These are phyloP conservation scores for Ceratobasidium papillatum DNA, from an alignment of 1,284 basidiomycete species.

Conservation along the genomic window DNA sequence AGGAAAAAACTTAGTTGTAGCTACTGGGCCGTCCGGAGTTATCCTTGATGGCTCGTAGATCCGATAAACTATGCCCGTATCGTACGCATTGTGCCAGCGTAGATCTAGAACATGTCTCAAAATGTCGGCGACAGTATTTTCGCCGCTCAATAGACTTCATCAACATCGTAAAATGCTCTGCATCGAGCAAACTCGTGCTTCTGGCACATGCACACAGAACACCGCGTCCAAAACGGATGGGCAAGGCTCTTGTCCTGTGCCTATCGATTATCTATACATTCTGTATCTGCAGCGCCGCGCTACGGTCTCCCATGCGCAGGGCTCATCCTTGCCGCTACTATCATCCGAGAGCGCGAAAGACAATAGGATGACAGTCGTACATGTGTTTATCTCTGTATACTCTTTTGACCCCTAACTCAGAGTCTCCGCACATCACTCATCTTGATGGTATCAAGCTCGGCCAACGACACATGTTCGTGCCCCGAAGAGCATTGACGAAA, in stretches of 20 bases:
- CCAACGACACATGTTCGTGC: not conserved
- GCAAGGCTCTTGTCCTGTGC: not conserved
- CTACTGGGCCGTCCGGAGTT: not conserved
- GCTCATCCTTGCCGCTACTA: not conserved
- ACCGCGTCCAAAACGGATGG: not conserved
- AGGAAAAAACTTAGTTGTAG: not conserved
- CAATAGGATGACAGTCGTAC: slow-evolving; percentile 13
- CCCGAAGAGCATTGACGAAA: not conserved
- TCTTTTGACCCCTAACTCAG: not conserved
- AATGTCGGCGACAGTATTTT: slow-evolving; percentile 5
- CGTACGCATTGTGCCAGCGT: not conserved
- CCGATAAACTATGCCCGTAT: not conserved
- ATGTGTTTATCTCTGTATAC: not conserved
- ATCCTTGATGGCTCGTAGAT: not conserved
- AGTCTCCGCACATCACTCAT: not conserved
- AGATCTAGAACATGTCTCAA: slow-evolving; percentile 20
- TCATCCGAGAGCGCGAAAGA: not conserved
- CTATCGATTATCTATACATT: slow-evolving; percentile 9
- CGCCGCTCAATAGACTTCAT: not conserved
- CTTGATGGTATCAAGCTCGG: not conserved
- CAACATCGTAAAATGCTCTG: not conserved
- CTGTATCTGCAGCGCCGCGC: not conserved
- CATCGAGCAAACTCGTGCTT: not conserved
- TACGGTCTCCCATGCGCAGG: not conserved
- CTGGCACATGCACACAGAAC: not conserved